Base-by-base conservation (phyloP, 1,139 yeast genomes). In the Hanseniaspora uvarum region DNA sequence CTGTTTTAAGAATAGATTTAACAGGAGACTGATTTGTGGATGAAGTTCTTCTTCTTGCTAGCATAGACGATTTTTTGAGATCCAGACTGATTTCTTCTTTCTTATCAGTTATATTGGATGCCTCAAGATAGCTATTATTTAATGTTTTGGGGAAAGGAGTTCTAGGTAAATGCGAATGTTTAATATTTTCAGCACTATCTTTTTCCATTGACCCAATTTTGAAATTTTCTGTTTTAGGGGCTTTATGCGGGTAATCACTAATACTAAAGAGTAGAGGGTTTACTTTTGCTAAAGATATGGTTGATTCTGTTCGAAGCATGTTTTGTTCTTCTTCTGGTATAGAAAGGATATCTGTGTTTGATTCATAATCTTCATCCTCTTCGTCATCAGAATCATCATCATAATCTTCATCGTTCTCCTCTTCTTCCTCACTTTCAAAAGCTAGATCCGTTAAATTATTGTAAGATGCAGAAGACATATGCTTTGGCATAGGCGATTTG, bases 51-150 rank as follows among this genome's bases (percentile, higher is more conserved):
- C 86, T 72, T 63, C 86, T 74, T 57, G 74, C 81, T 54, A 81
- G 67, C 56, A 81, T 74, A 1, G 81, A 77, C n/a, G 84, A 81
- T 11, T 79, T 77, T 26, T 75, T 77, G 55, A 81, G 67, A 55
- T 76, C 76, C 62, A 81, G 70, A 58, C 78, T 33, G 2, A 53
- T 79, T 79, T 79, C 46, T 59, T 51, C 5, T 18, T 24, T 14
- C 10, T 19, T 4, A 10, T n/a, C 10, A 16, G 19, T 40, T 37
- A 14, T 40, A 43, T 33, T 34, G 34, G 21, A 18, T n/a, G 30
- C 14, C 8, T 23, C 21, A 34, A 23, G 37, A 1, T 63, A 49
- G 16, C 44, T 56, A 5, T 49, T 56, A 37, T 50, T 54, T 55
- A 46, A 33, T 8, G 31, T 38, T 10, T 57, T 45, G 4, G 58